Conservation (phyloP, 2,329 filamentous ascomycete genomes). For the Beauveria varroae region DNA sequence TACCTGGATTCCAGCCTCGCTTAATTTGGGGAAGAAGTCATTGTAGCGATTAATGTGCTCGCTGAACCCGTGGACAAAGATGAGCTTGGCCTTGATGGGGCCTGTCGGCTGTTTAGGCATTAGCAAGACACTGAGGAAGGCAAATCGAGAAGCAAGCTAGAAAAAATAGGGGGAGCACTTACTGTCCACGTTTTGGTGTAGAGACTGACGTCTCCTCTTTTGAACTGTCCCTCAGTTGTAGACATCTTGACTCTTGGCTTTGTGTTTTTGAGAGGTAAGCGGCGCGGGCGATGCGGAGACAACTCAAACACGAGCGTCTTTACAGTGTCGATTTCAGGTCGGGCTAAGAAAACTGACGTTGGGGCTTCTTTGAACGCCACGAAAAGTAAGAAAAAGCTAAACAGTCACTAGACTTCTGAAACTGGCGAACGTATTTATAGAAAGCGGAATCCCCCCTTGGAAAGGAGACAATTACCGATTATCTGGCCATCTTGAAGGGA, state of each 20-base stretch:
- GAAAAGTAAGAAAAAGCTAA: background rate
- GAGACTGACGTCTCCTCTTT: constrained; percentile 36
- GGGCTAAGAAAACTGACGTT: background rate
- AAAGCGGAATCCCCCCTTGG: background rate
- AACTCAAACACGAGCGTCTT: background rate
- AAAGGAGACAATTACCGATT: background rate
- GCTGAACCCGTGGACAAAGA: constrained; percentile 85
- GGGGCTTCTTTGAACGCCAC: background rate
- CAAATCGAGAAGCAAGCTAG: background rate
- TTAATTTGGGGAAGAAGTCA: constrained; percentile 63
- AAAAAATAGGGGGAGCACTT: constrained; percentile 21
- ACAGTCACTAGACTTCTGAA: background rate
- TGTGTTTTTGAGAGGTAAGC: background rate
- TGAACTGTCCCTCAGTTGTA: constrained; percentile 39
- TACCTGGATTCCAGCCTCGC: constrained; percentile 64
- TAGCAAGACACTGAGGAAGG: background rate
- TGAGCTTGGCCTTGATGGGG: constrained; percentile 58
- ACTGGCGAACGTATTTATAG: background rate
- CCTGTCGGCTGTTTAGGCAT: constrained; percentile 40
- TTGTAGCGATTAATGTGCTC: constrained; percentile 77
- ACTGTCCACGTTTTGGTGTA: constrained; percentile 55
- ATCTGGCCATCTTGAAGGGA: background rate
- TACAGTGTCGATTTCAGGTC: too few relatives aligned
- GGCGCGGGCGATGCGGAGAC: background rate
- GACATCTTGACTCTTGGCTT: constrained; percentile 22